Evolutionary conservation across 352 stramenopile species (phyloP), one percentile per base, ranked within the genome.

Genomic region (Sclerospora graminicola): DNA sequence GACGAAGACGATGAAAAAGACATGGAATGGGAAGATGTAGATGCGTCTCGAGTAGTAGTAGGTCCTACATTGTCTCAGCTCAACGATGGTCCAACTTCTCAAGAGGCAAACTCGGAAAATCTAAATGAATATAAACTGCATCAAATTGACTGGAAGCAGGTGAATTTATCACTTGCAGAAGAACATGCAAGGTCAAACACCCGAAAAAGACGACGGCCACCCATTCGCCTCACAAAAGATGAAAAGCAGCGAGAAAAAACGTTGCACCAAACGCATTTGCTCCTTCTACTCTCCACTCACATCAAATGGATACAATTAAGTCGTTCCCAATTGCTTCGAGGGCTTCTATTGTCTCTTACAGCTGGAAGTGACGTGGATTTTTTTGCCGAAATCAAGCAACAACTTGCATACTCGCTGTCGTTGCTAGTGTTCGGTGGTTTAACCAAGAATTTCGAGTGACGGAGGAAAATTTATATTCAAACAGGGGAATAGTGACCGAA

Each of bases 371-470:
- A 65, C 8, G 33, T 75, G 20, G 69, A 85, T 48, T 79, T 82
- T 32, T 67, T 67, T 18, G 31, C 35, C 3, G 59, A 73, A 2
- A 40, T 69, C 33, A 56, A 56, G 13, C 26, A 44, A 23, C 60
- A 66, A 18, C 57, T 73, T 34, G 34, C 41, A 41, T 88, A 84
- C 47, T 62, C 56, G 26, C 37, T 89, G 37, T 63, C 86, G 53
- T 54, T 78, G 44, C 54, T 91, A 10, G 49, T n/a, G n/a, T 88
- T 51, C 69, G 64, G 13, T 91, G 80, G 79, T 85, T 88, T 36
- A 43, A 57, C 29, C 27, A 41, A 23, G 48, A 70, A n/a, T 88
- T 85, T 47, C 34, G 47, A 24, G 13, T 78, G 3, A 21, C 33
- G 14, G 36, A 62, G 0, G 23, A 49, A 9, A 20, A 60, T 13